Base-by-base conservation (phyloP, 176 grass and related monocot genomes). In the bread wheat (Triticum aestivum) region DNA sequence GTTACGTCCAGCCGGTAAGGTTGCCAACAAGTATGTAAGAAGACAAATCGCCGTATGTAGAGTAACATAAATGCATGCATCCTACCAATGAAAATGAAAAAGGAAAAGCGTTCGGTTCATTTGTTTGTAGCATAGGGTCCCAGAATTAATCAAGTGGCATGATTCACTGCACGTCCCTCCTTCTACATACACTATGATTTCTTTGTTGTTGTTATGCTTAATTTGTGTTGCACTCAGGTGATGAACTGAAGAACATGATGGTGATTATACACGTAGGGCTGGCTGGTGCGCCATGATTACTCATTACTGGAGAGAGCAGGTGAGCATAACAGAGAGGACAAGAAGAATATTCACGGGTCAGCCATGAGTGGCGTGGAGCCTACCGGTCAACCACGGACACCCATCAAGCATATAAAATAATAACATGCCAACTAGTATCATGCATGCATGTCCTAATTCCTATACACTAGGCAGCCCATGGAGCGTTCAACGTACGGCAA, bases 351-450 rank as follows among this genome's bases (percentile, higher is more conserved):
- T 61, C 81, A 84, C 12, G 33, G 74, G 47, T 77, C 74, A 56
- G 74, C 27, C 69, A 73, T 83, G 81, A 79, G 87, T 83, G 73
- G 8, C 52, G 81, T 79, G 87, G 87, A 83, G 80, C 87, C 81
- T 65, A 84, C 87, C 81, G 54, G 87, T 89, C 81, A 89, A 84
- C 87, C 66, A 89, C 82, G 87, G 64, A 52, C 73, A 76, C 11
- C 8, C 45, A 76, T 9, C 47, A 64, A n/a, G 37, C 69, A 65
- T 6, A 9, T 21, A 37, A 4, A 33, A 84, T 74, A 32, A n/a
- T 74, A 30, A 75, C 27, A 35, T 3, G 84, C 54, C 84, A 79
- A 33, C 0, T 44, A 86, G 33, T 67, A 86, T 62, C 35, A 86
- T 86, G 77, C 75, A 78, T 78, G 42, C 42, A 23, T 75, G 75